Evolutionary conservation across 768 basidiomycete species (phyloP), one percentile per base, ranked within the genome.

Genomic region (Hemileccinum impolitum): DNA sequence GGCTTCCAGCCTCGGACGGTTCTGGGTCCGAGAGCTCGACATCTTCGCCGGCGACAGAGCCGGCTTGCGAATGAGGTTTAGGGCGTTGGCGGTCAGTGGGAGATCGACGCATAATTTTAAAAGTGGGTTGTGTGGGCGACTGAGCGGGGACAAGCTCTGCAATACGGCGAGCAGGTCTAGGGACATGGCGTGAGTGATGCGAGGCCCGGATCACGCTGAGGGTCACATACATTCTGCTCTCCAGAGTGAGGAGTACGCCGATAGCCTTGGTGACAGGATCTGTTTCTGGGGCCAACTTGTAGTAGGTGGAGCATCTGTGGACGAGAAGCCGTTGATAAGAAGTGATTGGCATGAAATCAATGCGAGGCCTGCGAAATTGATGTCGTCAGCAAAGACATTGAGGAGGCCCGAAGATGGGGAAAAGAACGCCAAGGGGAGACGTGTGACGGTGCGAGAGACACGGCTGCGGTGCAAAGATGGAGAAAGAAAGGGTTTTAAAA

Each of bases 321-420:
- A 93, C 82, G 39, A 93, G 82, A 63, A 93, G 75, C 25, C 88
- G 82, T 66, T 93, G 90, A 69, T 92, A 93, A 30, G 89, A 80
- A 26, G 86, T 89, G 8, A 81, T 68, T 19, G 91, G 84, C 3
- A 73, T 73, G 49, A 90, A 65, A 51, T 90, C 85, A 45, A 85
- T 71, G 57, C 84, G 80, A 49, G 72, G 54, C 67, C 87, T 89
- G 52, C 4, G 9, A 52, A 52, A 58, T 59, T 54, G 55, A 39
- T 39, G 43, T 40, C 15, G 53, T 70, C 50, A 72, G 63, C 36
- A 43, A 46, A 56, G 28, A 17, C 18, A 43, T 41, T 40, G 30
- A 13, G 10, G 2, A 39, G 26, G 17, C 23, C 45, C 23, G 23
- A 44, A 23, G 44, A 47, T 17, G 43, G 17, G 19, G 30, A 23